A percentile compares a stretch with the other conserved stretches of the same genome.
These are phyloP conservation scores for Salix udensis DNA, from an alignment of 345 rosid species.

Conservation along the genomic window DNA sequence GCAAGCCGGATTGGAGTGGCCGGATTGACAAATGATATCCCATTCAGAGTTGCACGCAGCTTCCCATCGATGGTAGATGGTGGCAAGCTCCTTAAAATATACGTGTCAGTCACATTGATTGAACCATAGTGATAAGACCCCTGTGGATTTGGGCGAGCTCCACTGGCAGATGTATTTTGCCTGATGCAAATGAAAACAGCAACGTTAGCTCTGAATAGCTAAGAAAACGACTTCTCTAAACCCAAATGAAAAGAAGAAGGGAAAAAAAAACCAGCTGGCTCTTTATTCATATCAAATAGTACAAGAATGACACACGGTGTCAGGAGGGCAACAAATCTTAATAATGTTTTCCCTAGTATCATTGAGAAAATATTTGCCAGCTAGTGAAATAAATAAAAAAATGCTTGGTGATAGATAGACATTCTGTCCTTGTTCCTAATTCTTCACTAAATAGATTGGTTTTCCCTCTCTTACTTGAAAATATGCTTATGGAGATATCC, in stretches of 20 bases:
- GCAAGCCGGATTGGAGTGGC: conserved; percentile 74
- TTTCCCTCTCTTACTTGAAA: neutral
- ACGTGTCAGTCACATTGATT: conserved; percentile 75
- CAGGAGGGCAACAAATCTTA: neutral
- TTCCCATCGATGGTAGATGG: conserved; percentile 57
- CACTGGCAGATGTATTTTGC: conserved; percentile 84
- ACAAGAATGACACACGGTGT: neutral
- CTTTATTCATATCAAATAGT: neutral
- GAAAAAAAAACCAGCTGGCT: neutral
- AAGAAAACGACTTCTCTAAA: neutral
- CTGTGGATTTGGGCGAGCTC: conserved; percentile 97
- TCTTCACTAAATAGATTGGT: neutral
- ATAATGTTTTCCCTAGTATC: neutral
- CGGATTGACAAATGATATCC: conserved; percentile 74
- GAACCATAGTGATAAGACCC: conserved; percentile 90
- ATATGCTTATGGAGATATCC: neutral
- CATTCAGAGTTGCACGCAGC: conserved; percentile 64
- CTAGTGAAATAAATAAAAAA: neutral
- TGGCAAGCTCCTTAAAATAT: conserved; percentile 64
- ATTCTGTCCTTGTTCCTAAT: neutral
- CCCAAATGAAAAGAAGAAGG: neutral
- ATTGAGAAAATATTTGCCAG: neutral
- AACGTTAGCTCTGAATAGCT: neutral
- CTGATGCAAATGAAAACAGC: conserved; percentile 33
- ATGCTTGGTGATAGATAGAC: neutral